Percentiles rank a stretch among this genome's conserved stretches.
Conservation (phyloP, 345 rosid genomes). For the Melaleuca alternifolia region DNA sequence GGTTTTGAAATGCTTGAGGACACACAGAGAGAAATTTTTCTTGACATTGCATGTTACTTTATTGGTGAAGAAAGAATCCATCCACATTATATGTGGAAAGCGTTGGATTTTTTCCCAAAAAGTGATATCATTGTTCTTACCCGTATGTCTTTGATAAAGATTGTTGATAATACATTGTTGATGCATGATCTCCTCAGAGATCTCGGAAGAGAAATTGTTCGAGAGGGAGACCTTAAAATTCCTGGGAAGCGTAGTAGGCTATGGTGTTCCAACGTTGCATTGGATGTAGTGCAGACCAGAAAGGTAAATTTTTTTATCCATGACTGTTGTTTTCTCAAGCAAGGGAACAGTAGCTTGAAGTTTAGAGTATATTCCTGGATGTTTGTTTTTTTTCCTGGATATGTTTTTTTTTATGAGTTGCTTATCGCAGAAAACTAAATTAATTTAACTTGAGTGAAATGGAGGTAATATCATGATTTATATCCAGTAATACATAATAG, state of each 20-base stretch:
- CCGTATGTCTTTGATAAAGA: not conserved
- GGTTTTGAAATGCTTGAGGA: not conserved
- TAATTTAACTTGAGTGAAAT: no score
- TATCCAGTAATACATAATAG: no score
- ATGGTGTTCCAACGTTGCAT: not conserved
- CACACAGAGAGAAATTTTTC: not conserved
- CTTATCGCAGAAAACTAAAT: no score
- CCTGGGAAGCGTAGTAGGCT: not conserved
- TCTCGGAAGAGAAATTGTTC: not conserved
- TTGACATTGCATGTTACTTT: not conserved
- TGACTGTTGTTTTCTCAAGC: not conserved
- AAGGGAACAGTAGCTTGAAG: not conserved
- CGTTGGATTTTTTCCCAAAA: no score
- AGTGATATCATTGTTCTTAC: no score
- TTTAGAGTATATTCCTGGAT: not conserved
- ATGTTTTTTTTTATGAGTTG: no score
- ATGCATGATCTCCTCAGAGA: not conserved
- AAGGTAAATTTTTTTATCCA: not conserved
- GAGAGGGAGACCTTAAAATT: not conserved
- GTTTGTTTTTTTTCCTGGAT: no score
- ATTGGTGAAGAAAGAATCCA: not conserved
- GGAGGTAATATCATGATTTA: no score
- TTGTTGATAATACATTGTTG: not conserved
- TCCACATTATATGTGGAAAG: not conserved
- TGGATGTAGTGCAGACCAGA: not conserved